Base-by-base conservation (phyloP, 1,284 basidiomycete species). In the Ganoderma resinaceum region DNA sequence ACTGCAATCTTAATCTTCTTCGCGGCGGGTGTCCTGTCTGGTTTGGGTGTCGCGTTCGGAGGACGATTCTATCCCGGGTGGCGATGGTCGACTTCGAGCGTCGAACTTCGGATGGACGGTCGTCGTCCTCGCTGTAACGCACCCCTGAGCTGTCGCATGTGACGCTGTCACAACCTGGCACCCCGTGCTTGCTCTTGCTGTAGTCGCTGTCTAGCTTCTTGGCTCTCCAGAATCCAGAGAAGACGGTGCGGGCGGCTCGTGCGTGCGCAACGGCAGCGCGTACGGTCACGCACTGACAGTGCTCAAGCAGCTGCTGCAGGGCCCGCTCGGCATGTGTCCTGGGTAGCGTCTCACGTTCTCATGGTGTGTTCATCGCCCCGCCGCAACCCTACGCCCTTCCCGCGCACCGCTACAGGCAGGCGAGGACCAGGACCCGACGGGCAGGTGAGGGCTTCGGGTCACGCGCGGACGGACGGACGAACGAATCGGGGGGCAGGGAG, bases 301-400 rank as follows among this genome's bases (percentile, higher is more conserved):
- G 5, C 46, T 49, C n/a, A n/a, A 20, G 52, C 52, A 31, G 16
- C 52, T 38, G 37, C 14, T 60, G 49, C 64, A 65, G 58, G 58
- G 52, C 12, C 64, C 64, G 40, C 31, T 58, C 38, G 38, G 53
- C 33, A 38, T 42, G 33, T 58, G 31, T 46, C n/a, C 33, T 6
- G 9, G 29, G 9, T 20, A 18, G 26, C 20, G 23, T 29, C 43
- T 4, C 57, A 60, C 57, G 57, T 60, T 60, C 43, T n/a, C 49
- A 60, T 65, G 63, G 60, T n/a, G n/a, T n/a, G n/a, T n/a, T n/a
- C 63, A 60, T 37, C 60, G 31, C 23, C 26, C 52, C 11, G 26
- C 26, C 52, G 14, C 4, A 60, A 60, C 58, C 58, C 58, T 29
- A 40, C 14, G 58, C 58, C 58, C 52, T 23, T 4, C 23, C 58